Conservation (phyloP, 2,329 filamentous ascomycete genomes). For the Trichoderma sp. region DNA sequence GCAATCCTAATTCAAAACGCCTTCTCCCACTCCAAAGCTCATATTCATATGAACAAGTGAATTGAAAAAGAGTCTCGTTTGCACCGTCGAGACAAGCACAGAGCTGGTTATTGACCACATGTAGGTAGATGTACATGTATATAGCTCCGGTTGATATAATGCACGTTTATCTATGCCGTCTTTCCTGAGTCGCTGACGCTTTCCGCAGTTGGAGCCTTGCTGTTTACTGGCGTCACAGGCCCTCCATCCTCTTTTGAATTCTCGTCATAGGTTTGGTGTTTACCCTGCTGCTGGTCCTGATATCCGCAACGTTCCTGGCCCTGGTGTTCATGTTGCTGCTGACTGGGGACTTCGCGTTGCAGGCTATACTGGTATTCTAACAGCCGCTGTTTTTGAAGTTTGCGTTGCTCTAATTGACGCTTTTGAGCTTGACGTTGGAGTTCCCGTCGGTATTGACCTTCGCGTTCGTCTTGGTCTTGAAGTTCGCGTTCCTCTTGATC, state of each 20-base stretch:
- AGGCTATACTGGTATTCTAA: too few species aligned
- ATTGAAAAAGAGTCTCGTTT: background rate
- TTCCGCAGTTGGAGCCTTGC: background rate
- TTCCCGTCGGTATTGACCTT: too few species aligned
- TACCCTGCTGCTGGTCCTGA: too few species aligned
- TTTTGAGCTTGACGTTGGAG: too few species aligned
- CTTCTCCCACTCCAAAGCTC: background rate
- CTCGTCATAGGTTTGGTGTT: background rate
- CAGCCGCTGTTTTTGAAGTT: too few species aligned
- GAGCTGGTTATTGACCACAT: background rate
- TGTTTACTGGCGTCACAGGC: background rate
- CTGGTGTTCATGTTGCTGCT: too few species aligned
- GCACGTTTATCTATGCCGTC: background rate
- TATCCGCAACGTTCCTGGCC: too few species aligned
- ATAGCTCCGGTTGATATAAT: background rate
- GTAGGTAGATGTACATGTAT: background rate
- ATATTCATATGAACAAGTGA: background rate
- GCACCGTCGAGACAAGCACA: background rate
- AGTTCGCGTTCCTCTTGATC: too few species aligned
- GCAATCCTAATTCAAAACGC: background rate
- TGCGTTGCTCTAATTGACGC: too few species aligned
- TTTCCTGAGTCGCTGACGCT: background rate
- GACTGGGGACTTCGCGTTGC: too few species aligned
- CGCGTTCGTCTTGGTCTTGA: too few species aligned
- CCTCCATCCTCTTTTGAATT: background rate